phyloP scores from a whole-genome alignment of 2,329 filamentous ascomycete species.

The Aspergillus fumigatus region DNA sequence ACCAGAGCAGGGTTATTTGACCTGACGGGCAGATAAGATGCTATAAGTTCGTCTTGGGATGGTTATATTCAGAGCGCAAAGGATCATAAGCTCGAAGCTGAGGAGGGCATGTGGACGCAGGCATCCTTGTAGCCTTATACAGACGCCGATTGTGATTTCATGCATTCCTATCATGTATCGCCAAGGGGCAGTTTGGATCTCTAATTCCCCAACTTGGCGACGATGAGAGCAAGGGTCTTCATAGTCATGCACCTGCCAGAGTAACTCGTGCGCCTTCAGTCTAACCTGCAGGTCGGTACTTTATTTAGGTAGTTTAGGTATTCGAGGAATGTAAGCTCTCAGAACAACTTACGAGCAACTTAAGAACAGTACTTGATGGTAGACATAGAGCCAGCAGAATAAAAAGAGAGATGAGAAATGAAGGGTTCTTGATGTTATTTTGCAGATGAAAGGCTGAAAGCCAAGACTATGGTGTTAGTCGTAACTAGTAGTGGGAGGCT shows the following conservation, averaged over 20 bases:
- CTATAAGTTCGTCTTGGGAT: background rate
- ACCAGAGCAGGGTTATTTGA: background rate
- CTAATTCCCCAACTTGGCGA: background rate
- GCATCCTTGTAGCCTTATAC: background rate
- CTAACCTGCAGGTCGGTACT: constrained; percentile 15
- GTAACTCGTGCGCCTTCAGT: constrained; percentile 14
- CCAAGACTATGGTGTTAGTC: background rate
- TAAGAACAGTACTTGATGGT: background rate
- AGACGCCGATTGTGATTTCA: background rate
- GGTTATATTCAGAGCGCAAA: background rate
- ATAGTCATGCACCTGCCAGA: constrained; percentile 14
- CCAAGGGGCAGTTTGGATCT: background rate
- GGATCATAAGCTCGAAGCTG: background rate
- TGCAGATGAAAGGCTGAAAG: background rate
- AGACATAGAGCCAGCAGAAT: background rate
- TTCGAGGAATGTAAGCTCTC: background rate
- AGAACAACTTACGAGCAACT: background rate
- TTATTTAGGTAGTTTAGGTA: background rate
- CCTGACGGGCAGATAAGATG: background rate
- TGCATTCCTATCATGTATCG: background rate
- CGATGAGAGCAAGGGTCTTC: background rate
- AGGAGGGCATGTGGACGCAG: background rate
- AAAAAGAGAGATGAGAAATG: background rate
- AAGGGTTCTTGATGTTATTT: background rate
- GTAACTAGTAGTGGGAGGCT: background rate